These are phyloP conservation scores for Ophiostoma populinum DNA, from an alignment of 2,329 filamentous ascomycete species.

Conservation along the genomic window DNA sequence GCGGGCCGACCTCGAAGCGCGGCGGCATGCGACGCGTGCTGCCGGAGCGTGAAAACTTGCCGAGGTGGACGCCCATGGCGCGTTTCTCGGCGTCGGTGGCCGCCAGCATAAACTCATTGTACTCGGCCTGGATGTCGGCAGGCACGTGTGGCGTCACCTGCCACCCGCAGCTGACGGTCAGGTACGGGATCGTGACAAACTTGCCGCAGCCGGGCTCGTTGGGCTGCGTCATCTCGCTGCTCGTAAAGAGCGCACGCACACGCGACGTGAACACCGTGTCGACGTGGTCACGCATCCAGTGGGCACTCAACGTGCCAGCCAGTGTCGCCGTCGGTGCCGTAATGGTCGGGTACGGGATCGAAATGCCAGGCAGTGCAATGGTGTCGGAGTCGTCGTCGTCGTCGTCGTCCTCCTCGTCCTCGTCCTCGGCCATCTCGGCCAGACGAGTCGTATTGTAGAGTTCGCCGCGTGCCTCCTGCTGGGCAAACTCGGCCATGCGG, in stretches of 20 bases:
- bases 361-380: too few relatives aligned
- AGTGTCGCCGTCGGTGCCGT: constrained; percentile 2
- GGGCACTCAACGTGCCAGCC: constrained; percentile 1
- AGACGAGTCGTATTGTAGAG: too few relatives aligned
- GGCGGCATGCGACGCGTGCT: constrained; percentile 1
- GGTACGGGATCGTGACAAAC: constrained; percentile 9
- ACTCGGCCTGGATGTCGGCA: neutral
- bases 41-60: neutral
- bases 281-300: constrained; percentile 9
- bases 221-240: constrained; percentile 7
- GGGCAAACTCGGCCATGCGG: too few relatives aligned
- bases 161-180: constrained; percentile 9
- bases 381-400: too few relatives aligned
- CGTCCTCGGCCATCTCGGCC: too few relatives aligned
- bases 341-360: constrained; percentile 1
- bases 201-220: constrained; percentile 11
- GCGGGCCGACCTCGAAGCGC: constrained; percentile 7
- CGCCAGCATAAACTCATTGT: constrained; percentile 1
- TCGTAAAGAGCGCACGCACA: constrained; percentile 6
- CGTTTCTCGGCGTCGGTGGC: constrained; percentile 2
- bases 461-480: too few relatives aligned
- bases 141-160: constrained; percentile 6
- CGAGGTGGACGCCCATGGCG: constrained; percentile 3
- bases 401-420: too few relatives aligned
- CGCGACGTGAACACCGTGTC: constrained; percentile 6